Base-by-base conservation (phyloP, 139 green algal species). In the Coelastrella sp. region DNA sequence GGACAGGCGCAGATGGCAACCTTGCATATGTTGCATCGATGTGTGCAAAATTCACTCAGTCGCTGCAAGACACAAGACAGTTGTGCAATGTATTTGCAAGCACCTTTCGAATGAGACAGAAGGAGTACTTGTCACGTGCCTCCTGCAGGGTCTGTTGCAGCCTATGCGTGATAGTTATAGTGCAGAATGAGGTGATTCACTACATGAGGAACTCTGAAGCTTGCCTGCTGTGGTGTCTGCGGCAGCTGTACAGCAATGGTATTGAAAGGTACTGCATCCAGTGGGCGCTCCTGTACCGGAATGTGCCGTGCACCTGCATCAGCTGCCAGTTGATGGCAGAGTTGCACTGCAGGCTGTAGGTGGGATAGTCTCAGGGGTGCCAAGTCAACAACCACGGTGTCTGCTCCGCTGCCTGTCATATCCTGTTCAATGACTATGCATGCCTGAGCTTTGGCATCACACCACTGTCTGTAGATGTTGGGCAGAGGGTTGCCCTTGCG, bases 401-500 rank as follows among this genome's bases (percentile, higher is more conserved):
- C 93, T 7, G 32, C 11, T 17, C 75, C 41, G 30, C 48, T 25
- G n/a, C 82, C 76, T 37, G 38, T 41, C 53, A 73, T 73, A 30
- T 75, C 78, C 32, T 96, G 93, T 83, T 94, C 88, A 40, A 96
- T 79, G 41, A 96, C 79, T 19, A 96, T 79, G 30, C 88, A 93
- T 3, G 89, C 35, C 37, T 32, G 37, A 0, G 9, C 88, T 35
- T 83, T 81, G 2, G 93, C 92, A 81, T 96, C 93, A 83, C 89
- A 94, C 88, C 91, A 94, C 83, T 96, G 75, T n/a, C 78, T 64
- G 60, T 76, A 84, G 3, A 84, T 90, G 75, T 96, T 96, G 37
- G 92, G 89, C 38, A 96, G 83, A 1, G 93, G 93, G 72, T 89
- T 88, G 50, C 93, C 93, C 72, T 93, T 94, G 32, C 93, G 84